Evolutionary conservation across 2,329 filamentous ascomycete genomes (phyloP), one percentile per base, ranked within the genome.

Genomic region (Nothomitra cinnamomea): DNA sequence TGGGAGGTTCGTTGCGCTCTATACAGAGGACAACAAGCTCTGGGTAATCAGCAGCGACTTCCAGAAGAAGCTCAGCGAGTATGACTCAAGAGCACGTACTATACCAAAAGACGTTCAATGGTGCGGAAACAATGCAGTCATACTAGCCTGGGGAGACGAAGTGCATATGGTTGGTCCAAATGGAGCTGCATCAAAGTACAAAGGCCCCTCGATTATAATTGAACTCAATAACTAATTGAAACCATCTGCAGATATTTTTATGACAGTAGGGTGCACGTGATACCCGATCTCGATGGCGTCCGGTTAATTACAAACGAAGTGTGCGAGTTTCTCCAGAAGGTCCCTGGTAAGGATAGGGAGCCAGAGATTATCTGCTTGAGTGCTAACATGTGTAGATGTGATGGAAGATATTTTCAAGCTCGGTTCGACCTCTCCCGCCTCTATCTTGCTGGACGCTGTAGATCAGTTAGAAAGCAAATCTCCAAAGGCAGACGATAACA

Each of bases 141-240:
- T 95, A 25, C 80, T 98, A 61, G 89, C 89, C 0, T 98, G 92
- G 92, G 92, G 96, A 63, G 92, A 98, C 63, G 92, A 98, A 66
- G 83, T 98, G 2, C 92, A 95, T 63, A 76, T 98, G 25, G 84
- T 98, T 56, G 92, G 90, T 0, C 87, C 88, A 0, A 84, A 82
- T 38, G 87, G 87, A 43, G 78, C 84, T 8, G 81, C 84, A 3
- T 80, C 76, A 28, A 81, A 76, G 67, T 77, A 66, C 58, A 64
- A 56, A 50, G 45, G 2, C 32, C 15, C 15, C 21, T 22, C 24
- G 35, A 41, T 12, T 3, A 24, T n/a, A 6, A 6, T 19, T 22
- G 3, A 32, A 10, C 22, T 15, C 21, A 3, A 8, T 7, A 28
- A 17, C 38, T 28, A 36, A 53, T 40, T 7, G 2, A 28, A 43